These are phyloP conservation scores for Verticillium tricorpus DNA, from an alignment of 2,329 filamentous ascomycete genomes.

Conservation along the genomic window DNA sequence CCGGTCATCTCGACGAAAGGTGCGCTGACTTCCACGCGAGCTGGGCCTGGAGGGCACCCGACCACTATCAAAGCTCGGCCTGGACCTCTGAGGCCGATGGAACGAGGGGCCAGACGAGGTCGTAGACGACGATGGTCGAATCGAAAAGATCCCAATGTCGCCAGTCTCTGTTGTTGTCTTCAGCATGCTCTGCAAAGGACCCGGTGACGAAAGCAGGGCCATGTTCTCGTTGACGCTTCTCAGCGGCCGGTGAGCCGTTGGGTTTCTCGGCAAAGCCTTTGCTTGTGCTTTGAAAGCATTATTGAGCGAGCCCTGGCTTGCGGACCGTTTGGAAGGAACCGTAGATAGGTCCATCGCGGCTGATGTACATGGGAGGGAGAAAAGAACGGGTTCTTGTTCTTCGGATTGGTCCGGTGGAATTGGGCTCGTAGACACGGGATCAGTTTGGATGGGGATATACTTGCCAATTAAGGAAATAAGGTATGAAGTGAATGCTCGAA, in stretches of 20 bases:
- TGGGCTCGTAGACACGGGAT: not conserved
- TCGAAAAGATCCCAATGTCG: conserved; percentile 59
- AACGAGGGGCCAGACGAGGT: conserved; percentile 22
- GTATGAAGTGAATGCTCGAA: not conserved
- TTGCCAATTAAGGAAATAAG: conserved; percentile 4
- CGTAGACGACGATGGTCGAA: conserved; percentile 29
- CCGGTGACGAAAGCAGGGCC: conserved; percentile 41
- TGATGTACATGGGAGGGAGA: conserved; percentile 21
- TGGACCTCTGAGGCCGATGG: conserved; percentile 21
- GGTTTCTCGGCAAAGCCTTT: conserved; percentile 7
- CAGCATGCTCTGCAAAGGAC: conserved; percentile 59
- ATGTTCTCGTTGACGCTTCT: conserved; percentile 39
- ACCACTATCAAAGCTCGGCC: conserved; percentile 21
- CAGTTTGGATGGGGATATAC: conserved; percentile 4
- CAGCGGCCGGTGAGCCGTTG: conserved; percentile 30
- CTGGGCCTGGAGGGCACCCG: conserved; percentile 20
- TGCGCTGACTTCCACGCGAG: conserved; percentile 25
- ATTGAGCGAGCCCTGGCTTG: conserved; percentile 35
- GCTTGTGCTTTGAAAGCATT: conserved; percentile 19
- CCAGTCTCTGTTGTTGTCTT: conserved; percentile 63
- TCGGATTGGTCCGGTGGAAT: not conserved
- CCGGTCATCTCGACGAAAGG: conserved; percentile 33
- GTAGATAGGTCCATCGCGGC: conserved; percentile 14
- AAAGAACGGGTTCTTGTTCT: not conserved
- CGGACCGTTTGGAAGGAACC: conserved; percentile 19